Evolutionary conservation across 2,329 filamentous ascomycete genomes (phyloP).

Genomic region (Pseudocercospora fijiensis): DNA sequence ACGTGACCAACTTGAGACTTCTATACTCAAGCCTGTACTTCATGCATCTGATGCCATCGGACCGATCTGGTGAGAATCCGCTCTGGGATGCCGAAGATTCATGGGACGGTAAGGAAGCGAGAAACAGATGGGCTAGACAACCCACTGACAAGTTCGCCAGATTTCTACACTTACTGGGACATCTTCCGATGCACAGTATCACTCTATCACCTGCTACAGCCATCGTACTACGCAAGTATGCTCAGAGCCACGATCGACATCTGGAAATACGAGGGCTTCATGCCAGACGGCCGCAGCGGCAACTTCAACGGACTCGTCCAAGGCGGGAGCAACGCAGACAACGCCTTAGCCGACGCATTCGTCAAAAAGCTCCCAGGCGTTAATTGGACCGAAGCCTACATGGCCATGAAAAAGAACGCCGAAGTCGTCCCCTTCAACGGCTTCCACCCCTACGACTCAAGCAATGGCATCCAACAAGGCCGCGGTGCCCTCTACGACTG

Average conservation of each 20-base stretch:
- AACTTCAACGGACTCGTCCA: conserved; percentile 41
- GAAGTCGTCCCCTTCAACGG: conserved; percentile 35
- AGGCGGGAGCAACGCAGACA: conserved; percentile 40
- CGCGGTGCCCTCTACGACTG: conserved; percentile 46
- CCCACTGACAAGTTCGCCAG: conserved; percentile 32
- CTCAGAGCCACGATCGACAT: conserved; percentile 68
- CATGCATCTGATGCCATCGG: conserved; percentile 67
- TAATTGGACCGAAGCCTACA: conserved; percentile 39
- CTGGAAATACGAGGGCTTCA: conserved; percentile 48
- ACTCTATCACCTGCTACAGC: conserved; percentile 65
- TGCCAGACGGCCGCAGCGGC: conserved; percentile 39
- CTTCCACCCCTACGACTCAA: conserved; percentile 33
- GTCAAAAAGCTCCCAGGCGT: conserved; percentile 37
- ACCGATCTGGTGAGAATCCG: conserved; percentile 70
- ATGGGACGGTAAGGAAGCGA: conserved; percentile 50
- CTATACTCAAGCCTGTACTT: conserved; percentile 70
- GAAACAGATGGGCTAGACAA: background rate
- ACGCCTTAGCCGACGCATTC: conserved; percentile 39
- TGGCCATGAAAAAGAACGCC: conserved; percentile 40
- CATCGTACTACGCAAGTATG: conserved; percentile 62
- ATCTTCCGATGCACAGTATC: conserved; percentile 64
- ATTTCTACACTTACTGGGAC: conserved; percentile 69
- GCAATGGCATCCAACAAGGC: conserved; percentile 44
- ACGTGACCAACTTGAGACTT: conserved; percentile 55
- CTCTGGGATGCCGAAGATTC: conserved; percentile 64